Percentiles rank a stretch among this genome's conserved stretches.
These are phyloP conservation scores for Prunus padus DNA, from an alignment of 306 rosid genomes.

Conservation along the genomic window DNA sequence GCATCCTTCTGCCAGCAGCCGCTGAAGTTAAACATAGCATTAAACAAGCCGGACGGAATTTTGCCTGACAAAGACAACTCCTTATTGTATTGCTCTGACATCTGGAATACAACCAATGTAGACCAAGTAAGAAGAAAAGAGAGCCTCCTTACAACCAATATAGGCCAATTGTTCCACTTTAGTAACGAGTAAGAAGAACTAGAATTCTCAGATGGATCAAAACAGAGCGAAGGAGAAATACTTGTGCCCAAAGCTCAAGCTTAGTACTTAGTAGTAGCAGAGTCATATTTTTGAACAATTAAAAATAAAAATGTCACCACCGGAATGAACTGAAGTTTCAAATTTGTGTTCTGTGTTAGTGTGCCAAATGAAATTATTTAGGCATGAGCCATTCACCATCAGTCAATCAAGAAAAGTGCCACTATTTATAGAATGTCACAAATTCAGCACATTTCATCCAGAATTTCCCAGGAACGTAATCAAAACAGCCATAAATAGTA, in stretches of 20 bases:
- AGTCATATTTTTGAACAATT: background rate
- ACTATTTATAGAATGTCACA: background rate
- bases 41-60: slow-evolving; percentile 81
- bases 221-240: background rate
- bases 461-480: background rate
- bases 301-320: background rate
- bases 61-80: slow-evolving; percentile 63
- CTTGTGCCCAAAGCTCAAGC: too few relatives aligned
- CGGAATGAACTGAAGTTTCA: background rate
- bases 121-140: background rate
- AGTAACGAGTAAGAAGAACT: background rate
- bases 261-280: background rate
- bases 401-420: background rate
- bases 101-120: slow-evolving; percentile 44
- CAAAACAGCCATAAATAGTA: background rate
- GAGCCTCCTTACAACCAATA: background rate
- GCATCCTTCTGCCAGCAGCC: slow-evolving; percentile 79
- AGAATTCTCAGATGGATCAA: slow-evolving; percentile 2
- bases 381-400: background rate
- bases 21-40: slow-evolving; percentile 63
- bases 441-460: background rate
- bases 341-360: background rate
- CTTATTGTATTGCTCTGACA: slow-evolving; percentile 80
- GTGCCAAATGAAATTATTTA: background rate
- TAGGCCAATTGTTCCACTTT: too few relatives aligned